Base-by-base conservation (phyloP, 2,329 filamentous ascomycete genomes). In the Aureobasidium uvarum region DNA sequence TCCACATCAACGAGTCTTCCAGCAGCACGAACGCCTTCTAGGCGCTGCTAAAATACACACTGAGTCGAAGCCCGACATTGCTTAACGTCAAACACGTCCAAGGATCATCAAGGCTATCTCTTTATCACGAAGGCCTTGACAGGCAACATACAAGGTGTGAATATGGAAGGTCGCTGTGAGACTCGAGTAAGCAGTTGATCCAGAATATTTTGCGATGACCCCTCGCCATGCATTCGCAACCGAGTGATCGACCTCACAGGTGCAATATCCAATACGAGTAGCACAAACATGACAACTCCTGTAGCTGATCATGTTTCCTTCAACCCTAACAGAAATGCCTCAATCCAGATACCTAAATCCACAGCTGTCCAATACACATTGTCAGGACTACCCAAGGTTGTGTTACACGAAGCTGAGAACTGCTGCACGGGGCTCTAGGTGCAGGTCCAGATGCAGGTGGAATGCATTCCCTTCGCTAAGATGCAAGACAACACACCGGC, bases 391-490 rank as follows among this genome's bases (percentile, higher is more conserved):
- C 18, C 25, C 31, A 23, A 14, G 33, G 7, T 28, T 18, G 31
- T 31, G 41, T 59, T 36, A 46, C 41, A 46, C 41, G 33, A 43
- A 16, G 16, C 25, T 23, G 20, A n/a, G 55, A 25, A 38, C 41
- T 38, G 41, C 39, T 45, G 55, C 55, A 59, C 36, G 56, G 6
- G 4, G 39, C 41, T 7, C 23, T 52, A 52, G 36, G 25, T 33
- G 28, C 59, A 51, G 25, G 7, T 5, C 11, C 10, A 25, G 28
- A 33, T 36, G 56, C 56, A 60, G 28, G 13, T 39, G 8, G 13
- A 60, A 60, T 50, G 56, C n/a, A 46, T 20, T 14, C 20, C 31
- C 46, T 38, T 62, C 59, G 59, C 59, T 62, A 62, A 62, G 31
- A n/a, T n/a, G 2, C 20, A 36, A 52, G 28, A 31, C 28, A 60